phyloP scores from a whole-genome alignment of 2,329 filamentous ascomycete species.

The Paracoccidioides lutzii region DNA sequence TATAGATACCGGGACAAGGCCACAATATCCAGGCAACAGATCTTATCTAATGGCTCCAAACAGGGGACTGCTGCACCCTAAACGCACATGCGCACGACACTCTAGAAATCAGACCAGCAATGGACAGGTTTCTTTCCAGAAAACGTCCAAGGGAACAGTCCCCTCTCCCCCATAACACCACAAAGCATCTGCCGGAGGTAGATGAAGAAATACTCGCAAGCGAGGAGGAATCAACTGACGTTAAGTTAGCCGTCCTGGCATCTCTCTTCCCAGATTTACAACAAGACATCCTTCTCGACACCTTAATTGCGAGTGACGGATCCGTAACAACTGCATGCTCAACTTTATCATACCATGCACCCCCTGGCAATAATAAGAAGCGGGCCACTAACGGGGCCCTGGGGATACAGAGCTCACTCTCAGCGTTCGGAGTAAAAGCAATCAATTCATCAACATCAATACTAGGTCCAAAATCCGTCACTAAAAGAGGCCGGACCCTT shows the following conservation, averaged over 20 bases:
- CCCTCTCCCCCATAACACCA: slow-evolving; percentile 9
- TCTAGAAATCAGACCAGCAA: slow-evolving; percentile 15
- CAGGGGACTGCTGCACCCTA: slow-evolving; percentile 9
- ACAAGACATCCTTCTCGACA: slow-evolving; percentile 60
- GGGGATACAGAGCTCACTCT: slow-evolving; percentile 53
- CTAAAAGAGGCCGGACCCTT: slow-evolving; percentile 68
- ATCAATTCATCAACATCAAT: neutral
- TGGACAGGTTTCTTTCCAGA: slow-evolving; percentile 31
- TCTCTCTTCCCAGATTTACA: slow-evolving; percentile 58
- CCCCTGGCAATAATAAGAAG: slow-evolving; percentile 20
- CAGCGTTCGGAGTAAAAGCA: slow-evolving; percentile 21
- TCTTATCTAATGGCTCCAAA: slow-evolving; percentile 11
- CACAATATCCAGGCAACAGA: neutral
- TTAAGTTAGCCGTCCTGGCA: slow-evolving; percentile 72
- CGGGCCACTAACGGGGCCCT: slow-evolving; percentile 26
- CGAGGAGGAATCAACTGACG: slow-evolving; percentile 63
- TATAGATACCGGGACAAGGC: neutral
- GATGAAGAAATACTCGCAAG: neutral
- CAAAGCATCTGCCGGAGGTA: neutral
- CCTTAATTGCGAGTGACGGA: slow-evolving; percentile 65
- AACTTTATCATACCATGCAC: slow-evolving; percentile 33
- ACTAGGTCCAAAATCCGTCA: slow-evolving; percentile 16
- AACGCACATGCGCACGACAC: slow-evolving; percentile 13
- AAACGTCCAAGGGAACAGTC: slow-evolving; percentile 20
- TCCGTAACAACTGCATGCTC: slow-evolving; percentile 54